These are phyloP conservation scores for Globisporangium paddicum DNA, from an alignment of 352 stramenopile genomes.

Conservation along the genomic window DNA sequence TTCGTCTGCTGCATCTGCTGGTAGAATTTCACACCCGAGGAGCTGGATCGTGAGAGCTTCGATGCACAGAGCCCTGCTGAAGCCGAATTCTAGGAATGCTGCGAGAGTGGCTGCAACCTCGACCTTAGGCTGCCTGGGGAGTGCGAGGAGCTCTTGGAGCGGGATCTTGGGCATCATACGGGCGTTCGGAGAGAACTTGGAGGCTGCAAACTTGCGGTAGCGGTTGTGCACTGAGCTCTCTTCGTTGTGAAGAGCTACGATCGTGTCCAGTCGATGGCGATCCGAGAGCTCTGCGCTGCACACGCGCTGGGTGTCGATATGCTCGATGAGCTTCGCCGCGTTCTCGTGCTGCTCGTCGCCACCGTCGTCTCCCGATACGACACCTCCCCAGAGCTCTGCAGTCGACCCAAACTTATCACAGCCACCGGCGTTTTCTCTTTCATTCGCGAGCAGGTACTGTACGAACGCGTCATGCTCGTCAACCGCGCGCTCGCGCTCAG, in stretches of 20 bases:
- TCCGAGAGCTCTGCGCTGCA: conserved; percentile 16
- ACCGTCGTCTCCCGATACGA: neutral
- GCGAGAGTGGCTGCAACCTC: conserved; percentile 32
- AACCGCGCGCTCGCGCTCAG: conserved; percentile 32
- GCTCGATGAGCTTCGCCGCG: conserved; percentile 17
- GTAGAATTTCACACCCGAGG: conserved; percentile 22
- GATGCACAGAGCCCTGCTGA: conserved; percentile 26
- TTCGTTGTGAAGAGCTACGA: conserved; percentile 44
- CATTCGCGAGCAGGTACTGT: conserved; percentile 14
- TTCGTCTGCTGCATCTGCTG: conserved; percentile 26
- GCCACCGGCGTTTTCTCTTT: neutral
- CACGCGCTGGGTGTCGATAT: conserved; percentile 4
- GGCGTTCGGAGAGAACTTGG: conserved; percentile 25
- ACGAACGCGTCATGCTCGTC: conserved; percentile 39
- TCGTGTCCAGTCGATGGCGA: conserved; percentile 27
- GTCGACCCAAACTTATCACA: conserved; percentile 29
- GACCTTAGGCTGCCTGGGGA: conserved; percentile 24
- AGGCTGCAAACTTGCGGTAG: conserved; percentile 37
- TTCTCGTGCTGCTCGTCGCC: conserved; percentile 9
- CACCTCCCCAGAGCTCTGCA: conserved; percentile 25
- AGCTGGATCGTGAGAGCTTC: conserved; percentile 45
- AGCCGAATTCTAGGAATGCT: conserved; percentile 37
- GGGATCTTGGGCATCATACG: conserved; percentile 30
- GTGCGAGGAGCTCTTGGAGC: conserved; percentile 21
- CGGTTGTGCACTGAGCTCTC: conserved; percentile 42